phyloP scores from a whole-genome alignment of 2,329 filamentous ascomycete genomes.

The Aspergillus brunneoviolaceus region DNA sequence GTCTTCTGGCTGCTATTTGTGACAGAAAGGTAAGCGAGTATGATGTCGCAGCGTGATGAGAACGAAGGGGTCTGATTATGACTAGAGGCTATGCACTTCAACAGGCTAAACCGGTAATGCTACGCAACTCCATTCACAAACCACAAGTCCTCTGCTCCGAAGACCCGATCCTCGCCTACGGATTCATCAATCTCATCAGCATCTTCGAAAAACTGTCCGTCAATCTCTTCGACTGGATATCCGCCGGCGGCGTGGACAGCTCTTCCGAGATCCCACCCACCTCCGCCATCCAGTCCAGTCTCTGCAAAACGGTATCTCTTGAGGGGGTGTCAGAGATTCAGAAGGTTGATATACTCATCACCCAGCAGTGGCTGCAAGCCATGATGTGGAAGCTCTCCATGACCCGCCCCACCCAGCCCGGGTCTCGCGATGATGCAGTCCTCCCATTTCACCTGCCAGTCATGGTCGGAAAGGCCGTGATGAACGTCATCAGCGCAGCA shows the following conservation, averaged over 20 bases:
- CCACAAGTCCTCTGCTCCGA: slow-evolving; percentile 64
- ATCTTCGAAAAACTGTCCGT: slow-evolving; percentile 41
- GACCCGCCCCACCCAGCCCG: slow-evolving; percentile 62
- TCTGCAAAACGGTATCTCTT: slow-evolving; percentile 55
- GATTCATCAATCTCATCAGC: slow-evolving; percentile 42
- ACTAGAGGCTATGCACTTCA: slow-evolving; percentile 68
- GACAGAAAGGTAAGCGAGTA: slow-evolving; percentile 60
- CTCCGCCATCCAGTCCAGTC: slow-evolving; percentile 52
- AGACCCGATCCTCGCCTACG: slow-evolving; percentile 41
- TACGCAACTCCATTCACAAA: slow-evolving; percentile 65
- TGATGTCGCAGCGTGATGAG: neutral
- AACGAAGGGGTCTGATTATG: neutral
- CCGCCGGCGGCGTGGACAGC: slow-evolving; percentile 34
- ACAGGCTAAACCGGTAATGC: slow-evolving; percentile 66
- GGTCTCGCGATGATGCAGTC: slow-evolving; percentile 54
- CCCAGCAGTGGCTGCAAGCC: slow-evolving; percentile 69
- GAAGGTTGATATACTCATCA: slow-evolving; percentile 67
- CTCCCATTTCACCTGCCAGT: slow-evolving; percentile 66
- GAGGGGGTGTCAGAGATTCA: slow-evolving; percentile 62
- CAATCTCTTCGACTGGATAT: slow-evolving; percentile 41
- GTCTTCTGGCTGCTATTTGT: slow-evolving; percentile 73
- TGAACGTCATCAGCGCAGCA: slow-evolving; percentile 69
- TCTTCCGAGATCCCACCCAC: slow-evolving; percentile 31
- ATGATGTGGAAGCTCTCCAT: slow-evolving; percentile 73
- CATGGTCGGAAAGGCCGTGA: slow-evolving; percentile 62